A percentile compares a stretch with the other conserved stretches of the same genome.
These are phyloP conservation scores for Podospora appendiculata DNA, from an alignment of 495 filamentous ascomycete species.

Conservation along the genomic window DNA sequence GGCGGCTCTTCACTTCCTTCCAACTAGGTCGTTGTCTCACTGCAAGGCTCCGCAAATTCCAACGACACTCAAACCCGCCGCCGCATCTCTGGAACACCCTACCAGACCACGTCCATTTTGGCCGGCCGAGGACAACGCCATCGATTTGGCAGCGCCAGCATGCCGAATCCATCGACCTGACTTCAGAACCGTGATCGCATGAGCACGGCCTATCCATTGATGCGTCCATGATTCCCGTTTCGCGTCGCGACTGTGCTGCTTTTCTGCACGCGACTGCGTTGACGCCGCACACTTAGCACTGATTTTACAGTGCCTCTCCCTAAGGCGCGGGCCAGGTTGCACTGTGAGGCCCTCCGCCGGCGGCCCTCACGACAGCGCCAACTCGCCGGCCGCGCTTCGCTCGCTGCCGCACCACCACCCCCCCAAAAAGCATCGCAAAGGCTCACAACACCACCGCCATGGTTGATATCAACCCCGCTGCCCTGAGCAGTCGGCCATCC, in stretches of 20 bases:
- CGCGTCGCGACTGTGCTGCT: conserved; percentile 35
- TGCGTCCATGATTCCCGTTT: conserved; percentile 28
- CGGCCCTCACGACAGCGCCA: conserved; percentile 2
- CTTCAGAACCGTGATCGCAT: conserved; percentile 31
- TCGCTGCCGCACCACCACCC: conserved; percentile 4
- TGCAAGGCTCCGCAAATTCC: conserved; percentile 16
- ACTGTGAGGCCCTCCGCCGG: too few relatives aligned
- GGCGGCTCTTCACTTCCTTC: not conserved
- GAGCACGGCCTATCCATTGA: conserved; percentile 16
- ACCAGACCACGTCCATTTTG: conserved; percentile 8
- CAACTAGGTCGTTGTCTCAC: not conserved
- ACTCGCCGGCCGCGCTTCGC: not conserved
- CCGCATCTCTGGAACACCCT: not conserved
- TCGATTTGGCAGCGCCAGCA: conserved; percentile 23
- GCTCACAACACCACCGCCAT: conserved; percentile 31
- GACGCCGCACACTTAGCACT: conserved; percentile 1
- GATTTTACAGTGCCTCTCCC: too few relatives aligned
- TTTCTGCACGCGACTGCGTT: conserved; percentile 33
- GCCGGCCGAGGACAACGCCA: conserved; percentile 9
- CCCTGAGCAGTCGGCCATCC: conserved; percentile 56
- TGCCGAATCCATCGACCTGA: conserved; percentile 32
- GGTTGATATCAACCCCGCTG: conserved; percentile 81
- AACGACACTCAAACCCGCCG: conserved; percentile 15
- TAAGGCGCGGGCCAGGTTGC: too few relatives aligned
- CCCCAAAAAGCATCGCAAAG: not conserved